Evolutionary conservation across 2,329 filamentous ascomycete genomes (phyloP), one percentile per base, ranked within the genome.

Genomic region (Colletotrichum phormii): DNA sequence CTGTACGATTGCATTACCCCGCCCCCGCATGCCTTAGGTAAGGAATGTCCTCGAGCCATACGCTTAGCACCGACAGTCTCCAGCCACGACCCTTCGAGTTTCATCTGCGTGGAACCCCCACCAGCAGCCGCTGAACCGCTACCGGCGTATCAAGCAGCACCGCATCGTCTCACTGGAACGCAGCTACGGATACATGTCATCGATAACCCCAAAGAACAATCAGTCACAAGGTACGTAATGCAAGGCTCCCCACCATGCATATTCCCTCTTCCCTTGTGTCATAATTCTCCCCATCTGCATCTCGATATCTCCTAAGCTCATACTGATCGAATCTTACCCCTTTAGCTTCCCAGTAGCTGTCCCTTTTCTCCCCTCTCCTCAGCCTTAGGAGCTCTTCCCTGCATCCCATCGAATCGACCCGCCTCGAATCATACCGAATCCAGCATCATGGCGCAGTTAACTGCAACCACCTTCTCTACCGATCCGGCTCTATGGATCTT

Each of bases 401-500:
- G 61, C 62, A 59, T 63, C 73, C 49, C 46, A 66, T 22, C 67
- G 61, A 57, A 59, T 70, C 53, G 35, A 49, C 71, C 71, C 60
- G 31, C 60, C 42, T 65, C 33, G 29, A 60, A 66, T 53, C 42
- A 66, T 67, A 49, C 59, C 26, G 51, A 53, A 53, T 55, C 59
- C 37, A 15, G 49, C 72, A 74, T 67, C 72, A 75, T 75, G 75
- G 63, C 76, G 49, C 61, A 64, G 61, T 33, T 51, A 33, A 71
- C 76, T 26, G 67, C 76, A 63, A 80, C 81, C 59, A 84, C 86
- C 65, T 89, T 86, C 80, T 86, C 86, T 76, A 87, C 86, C 76
- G 92, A 94, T 81, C 89, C 92, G 61, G 88, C 92, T 33, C 91
- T 99, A 75, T 99, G 97, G 86, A 93, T 99, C 78, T 98, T 97